Conservation (phyloP, 148 eudicot genomes). For the Camellia japonica region DNA sequence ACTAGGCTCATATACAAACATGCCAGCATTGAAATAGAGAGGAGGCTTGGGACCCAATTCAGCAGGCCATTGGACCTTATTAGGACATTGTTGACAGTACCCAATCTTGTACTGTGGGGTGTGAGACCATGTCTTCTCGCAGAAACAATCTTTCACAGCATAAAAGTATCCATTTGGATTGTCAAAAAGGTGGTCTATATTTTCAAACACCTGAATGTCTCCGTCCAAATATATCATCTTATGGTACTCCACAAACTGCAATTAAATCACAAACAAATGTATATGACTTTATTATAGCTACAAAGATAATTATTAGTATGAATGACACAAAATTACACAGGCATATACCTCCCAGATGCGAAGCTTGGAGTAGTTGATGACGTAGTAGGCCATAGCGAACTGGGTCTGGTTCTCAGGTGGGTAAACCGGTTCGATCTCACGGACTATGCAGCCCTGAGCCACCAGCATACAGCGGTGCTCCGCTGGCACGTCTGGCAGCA, state of each 20-base stretch:
- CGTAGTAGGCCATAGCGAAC: slow-evolving; percentile 82
- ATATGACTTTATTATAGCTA: no score
- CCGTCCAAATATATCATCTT: slow-evolving; percentile 42
- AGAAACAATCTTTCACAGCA: slow-evolving; percentile 42
- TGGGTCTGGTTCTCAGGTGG: slow-evolving; percentile 69
- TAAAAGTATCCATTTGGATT: slow-evolving; percentile 35
- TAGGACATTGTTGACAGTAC: slow-evolving; percentile 39
- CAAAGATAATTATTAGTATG: no score
- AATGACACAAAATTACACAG: no score
- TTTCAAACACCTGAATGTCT: slow-evolving; percentile 43
- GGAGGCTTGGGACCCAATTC: slow-evolving; percentile 25
- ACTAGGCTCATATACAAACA: slow-evolving; percentile 3
- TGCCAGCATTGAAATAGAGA: slow-evolving; percentile 23
- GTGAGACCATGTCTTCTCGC: no score
- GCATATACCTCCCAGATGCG: slow-evolving; percentile 71
- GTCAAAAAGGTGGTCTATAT: slow-evolving; percentile 41
- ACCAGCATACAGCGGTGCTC: slow-evolving; percentile 68
- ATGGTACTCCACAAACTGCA: slow-evolving; percentile 22
- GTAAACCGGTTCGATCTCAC: slow-evolving; percentile 63
- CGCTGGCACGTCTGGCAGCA: slow-evolving; percentile 71
- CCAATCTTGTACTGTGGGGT: slow-evolving; percentile 17
- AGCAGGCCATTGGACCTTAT: slow-evolving; percentile 24
- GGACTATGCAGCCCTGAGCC: slow-evolving; percentile 68
- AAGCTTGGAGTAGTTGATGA: slow-evolving; percentile 82
- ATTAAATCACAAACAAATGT: background rate